phyloP scores from a whole-genome alignment of 305 asterid genomes.

The Fraxinus ornus region DNA sequence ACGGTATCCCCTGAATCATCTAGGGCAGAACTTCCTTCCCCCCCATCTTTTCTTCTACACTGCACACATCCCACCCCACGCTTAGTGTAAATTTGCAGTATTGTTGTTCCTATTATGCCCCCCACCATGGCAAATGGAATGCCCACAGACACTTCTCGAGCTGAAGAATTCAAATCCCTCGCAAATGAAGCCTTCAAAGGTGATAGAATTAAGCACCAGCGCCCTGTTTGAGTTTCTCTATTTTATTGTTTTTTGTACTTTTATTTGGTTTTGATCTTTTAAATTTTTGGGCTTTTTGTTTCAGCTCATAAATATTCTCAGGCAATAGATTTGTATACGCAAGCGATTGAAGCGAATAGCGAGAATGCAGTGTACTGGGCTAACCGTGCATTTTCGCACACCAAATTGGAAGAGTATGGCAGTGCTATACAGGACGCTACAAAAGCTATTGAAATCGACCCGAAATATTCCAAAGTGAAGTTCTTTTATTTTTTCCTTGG shows the following conservation, averaged over 20 bases:
- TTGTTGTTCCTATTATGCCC: conserved; percentile 50
- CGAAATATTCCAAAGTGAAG: conserved; percentile 82
- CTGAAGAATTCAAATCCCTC: conserved; percentile 74
- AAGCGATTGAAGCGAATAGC: conserved; percentile 67
- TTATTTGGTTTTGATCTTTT: conserved; percentile 8
- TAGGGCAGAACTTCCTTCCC: conserved; percentile 22
- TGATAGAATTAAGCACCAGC: conserved; percentile 20
- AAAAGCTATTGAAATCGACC: conserved; percentile 76
- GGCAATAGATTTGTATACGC: conserved; percentile 88
- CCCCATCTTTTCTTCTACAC: background rate
- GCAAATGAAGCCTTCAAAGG: conserved; percentile 98
- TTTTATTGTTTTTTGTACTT: conserved; percentile 3
- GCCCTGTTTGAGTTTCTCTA: background rate
- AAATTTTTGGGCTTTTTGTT: background rate
- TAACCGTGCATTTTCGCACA: conserved; percentile 92
- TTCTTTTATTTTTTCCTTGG: background rate
- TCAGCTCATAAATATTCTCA: conserved; percentile 83
- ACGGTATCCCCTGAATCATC: conserved; percentile 25
- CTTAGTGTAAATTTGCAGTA: conserved; percentile 1
- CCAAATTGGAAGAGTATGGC: conserved; percentile 94
- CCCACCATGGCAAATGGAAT: conserved; percentile 68
- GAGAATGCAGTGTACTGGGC: conserved; percentile 94
- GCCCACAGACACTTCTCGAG: conserved; percentile 44
- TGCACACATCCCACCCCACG: background rate
- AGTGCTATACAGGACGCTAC: conserved; percentile 94